Percentiles rank a stretch among this genome's conserved stretches.
Conservation (phyloP, 257 asterid species). For the Gentiana macrophylla region DNA sequence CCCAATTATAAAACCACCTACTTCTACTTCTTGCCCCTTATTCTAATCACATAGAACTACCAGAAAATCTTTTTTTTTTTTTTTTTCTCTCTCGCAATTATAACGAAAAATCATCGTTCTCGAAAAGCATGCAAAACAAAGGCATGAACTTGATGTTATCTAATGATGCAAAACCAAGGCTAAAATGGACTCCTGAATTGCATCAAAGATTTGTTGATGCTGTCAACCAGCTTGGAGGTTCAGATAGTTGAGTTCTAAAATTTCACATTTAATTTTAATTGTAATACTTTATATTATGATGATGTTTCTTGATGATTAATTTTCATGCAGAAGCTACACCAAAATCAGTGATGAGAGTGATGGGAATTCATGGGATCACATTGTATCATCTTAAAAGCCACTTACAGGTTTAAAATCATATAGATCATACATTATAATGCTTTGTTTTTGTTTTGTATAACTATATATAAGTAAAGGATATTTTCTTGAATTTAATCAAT, state of each 20-base stretch:
- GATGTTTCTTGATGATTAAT: background rate
- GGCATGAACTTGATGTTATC: slow-evolving; percentile 59
- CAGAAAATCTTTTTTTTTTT: slow-evolving; percentile 10
- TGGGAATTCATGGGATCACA: slow-evolving; percentile 84
- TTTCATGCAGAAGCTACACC: slow-evolving; percentile 88
- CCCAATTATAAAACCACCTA: slow-evolving; percentile 47
- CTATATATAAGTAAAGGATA: background rate
- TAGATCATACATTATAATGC: background rate
- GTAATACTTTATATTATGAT: background rate
- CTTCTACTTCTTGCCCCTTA: slow-evolving; percentile 23
- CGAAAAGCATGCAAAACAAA: slow-evolving; percentile 29
- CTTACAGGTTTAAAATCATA: slow-evolving; percentile 46
- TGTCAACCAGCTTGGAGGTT: slow-evolving; percentile 69
- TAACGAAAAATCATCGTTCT: slow-evolving; percentile 30
- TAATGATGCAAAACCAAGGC: slow-evolving; percentile 79
- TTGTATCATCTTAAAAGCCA: slow-evolving; percentile 95
- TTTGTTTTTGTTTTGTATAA: background rate
- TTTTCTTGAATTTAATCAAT: slow-evolving; percentile 6
- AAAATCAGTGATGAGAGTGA: slow-evolving; percentile 84
- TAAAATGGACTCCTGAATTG: slow-evolving; percentile 90
- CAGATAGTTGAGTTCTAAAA: slow-evolving; percentile 53
- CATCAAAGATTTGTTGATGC: slow-evolving; percentile 64
- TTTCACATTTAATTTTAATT: background rate
- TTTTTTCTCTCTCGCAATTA: background rate
- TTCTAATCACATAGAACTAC: slow-evolving; percentile 14